A percentile compares a stretch with the other conserved stretches of the same genome.
Conservation (phyloP, 345 rosid genomes). For the Bruguiera parviflora region DNA sequence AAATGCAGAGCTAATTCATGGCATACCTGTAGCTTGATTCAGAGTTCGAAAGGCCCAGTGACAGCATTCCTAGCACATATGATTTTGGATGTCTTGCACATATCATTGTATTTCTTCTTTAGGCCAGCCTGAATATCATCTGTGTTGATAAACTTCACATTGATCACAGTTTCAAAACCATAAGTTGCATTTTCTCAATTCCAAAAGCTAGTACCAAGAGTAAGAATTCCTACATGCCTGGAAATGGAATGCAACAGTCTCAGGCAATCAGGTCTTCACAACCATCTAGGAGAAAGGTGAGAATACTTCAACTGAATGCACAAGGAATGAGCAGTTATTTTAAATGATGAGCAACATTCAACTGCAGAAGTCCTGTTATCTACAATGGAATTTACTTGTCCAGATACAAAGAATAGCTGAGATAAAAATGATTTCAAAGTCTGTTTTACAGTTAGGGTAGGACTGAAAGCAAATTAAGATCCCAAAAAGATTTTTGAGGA, state of each 20-base stretch:
- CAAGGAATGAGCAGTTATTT: background rate
- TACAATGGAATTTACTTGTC: background rate
- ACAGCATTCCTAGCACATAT: slow-evolving; percentile 83
- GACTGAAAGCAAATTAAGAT: slow-evolving; percentile 13
- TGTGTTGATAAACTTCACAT: slow-evolving; percentile 32
- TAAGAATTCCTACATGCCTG: slow-evolving; percentile 59
- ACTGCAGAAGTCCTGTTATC: too few species aligned
- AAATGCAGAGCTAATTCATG: background rate
- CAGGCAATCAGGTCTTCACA: slow-evolving; percentile 23
- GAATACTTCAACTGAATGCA: background rate
- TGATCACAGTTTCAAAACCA: slow-evolving; percentile 19
- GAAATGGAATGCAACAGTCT: slow-evolving; percentile 95
- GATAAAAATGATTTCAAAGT: too few species aligned
- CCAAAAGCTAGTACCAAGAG: slow-evolving; percentile 4
- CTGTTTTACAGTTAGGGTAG: background rate
- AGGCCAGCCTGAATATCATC: slow-evolving; percentile 69
- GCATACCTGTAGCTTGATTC: slow-evolving; percentile 85
- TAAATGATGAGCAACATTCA: background rate
- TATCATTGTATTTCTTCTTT: slow-evolving; percentile 82
- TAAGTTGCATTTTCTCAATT: background rate
- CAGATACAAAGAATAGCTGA: background rate
- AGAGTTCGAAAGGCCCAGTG: slow-evolving; percentile 80
- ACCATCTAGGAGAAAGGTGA: slow-evolving; percentile 8
- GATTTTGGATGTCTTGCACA: slow-evolving; percentile 63
- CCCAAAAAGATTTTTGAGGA: background rate